These are phyloP conservation scores for Colletotrichum sp. DNA, from an alignment of 2,329 filamentous ascomycete genomes.

Conservation along the genomic window DNA sequence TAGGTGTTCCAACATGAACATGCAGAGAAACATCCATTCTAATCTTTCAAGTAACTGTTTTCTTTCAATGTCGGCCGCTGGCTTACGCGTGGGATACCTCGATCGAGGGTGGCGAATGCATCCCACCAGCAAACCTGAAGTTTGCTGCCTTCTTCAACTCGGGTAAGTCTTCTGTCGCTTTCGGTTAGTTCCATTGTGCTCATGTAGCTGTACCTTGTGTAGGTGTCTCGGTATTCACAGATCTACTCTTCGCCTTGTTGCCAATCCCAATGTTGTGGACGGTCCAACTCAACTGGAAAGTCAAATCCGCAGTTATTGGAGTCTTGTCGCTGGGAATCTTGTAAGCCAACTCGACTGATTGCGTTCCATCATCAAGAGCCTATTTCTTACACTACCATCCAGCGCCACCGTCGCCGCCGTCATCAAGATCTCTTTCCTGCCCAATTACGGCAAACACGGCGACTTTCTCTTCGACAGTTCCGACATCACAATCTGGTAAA, in stretches of 20 bases:
- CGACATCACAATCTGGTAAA: constrained; percentile 32
- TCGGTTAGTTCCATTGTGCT: neutral
- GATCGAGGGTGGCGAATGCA: constrained; percentile 25
- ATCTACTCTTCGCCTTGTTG: constrained; percentile 31
- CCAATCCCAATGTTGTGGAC: constrained; percentile 32
- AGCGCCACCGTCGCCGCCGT: constrained; percentile 28
- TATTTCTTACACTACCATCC: neutral
- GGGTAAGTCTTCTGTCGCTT: neutral
- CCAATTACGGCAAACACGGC: constrained; percentile 27
- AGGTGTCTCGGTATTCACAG: constrained; percentile 29
- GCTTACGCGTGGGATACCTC: constrained; percentile 26
- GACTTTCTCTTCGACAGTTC: constrained; percentile 32
- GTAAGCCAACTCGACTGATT: neutral
- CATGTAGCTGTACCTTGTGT: neutral
- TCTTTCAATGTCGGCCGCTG: constrained; percentile 29
- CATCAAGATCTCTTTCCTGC: constrained; percentile 29
- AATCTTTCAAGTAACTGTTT: constrained; percentile 24
- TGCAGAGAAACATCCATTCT: neutral
- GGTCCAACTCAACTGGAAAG: constrained; percentile 30
- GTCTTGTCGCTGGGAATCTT: constrained; percentile 32
- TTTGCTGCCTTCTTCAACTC: constrained; percentile 31
- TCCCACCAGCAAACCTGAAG: constrained; percentile 26
- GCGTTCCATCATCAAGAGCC: no score
- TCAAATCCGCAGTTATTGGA: constrained; percentile 27
- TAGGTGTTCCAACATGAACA: neutral